Percentiles rank a stretch among this genome's conserved stretches.
phyloP scores from a whole-genome alignment of 257 asterid species.

The Solanum etuberosum region DNA sequence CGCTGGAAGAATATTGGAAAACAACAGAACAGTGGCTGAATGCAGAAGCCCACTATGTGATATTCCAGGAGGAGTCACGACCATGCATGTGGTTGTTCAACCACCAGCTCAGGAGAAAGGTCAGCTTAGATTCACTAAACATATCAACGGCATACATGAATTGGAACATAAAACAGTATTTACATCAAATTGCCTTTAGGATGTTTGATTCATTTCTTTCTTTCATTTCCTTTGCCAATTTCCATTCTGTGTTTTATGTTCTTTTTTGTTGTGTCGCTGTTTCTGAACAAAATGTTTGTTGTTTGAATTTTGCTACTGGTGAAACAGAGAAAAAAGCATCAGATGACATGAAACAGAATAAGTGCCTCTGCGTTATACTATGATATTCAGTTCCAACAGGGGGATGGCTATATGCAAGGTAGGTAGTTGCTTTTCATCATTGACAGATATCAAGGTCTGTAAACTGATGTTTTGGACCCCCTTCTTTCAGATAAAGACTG shows the following conservation, averaged over 20 bases:
- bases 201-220: background rate
- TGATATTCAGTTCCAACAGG: constrained; percentile 28
- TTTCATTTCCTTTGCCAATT: background rate
- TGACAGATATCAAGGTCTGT: background rate
- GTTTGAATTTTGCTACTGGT: background rate
- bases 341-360: constrained; percentile 38
- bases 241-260: background rate
- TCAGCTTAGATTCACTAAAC: constrained; percentile 3
- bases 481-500: background rate
- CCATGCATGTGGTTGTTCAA: constrained; percentile 85
- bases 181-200: background rate
- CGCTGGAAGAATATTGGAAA: constrained; percentile 81
- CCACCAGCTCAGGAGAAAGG: constrained; percentile 61
- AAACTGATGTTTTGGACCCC: background rate
- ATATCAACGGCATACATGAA: background rate
- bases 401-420: background rate
- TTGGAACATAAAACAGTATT: background rate
- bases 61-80: constrained; percentile 67
- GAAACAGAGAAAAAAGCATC: constrained; percentile 43
- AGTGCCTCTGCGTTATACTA: constrained; percentile 64
- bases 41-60: constrained; percentile 70
- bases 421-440: background rate
- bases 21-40: constrained; percentile 64
- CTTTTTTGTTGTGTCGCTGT: background rate
- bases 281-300: background rate